A percentile compares a stretch with the other conserved stretches of the same genome.
phyloP scores from a whole-genome alignment of 352 stramenopile genomes.

The Plasmopara muralis region DNA sequence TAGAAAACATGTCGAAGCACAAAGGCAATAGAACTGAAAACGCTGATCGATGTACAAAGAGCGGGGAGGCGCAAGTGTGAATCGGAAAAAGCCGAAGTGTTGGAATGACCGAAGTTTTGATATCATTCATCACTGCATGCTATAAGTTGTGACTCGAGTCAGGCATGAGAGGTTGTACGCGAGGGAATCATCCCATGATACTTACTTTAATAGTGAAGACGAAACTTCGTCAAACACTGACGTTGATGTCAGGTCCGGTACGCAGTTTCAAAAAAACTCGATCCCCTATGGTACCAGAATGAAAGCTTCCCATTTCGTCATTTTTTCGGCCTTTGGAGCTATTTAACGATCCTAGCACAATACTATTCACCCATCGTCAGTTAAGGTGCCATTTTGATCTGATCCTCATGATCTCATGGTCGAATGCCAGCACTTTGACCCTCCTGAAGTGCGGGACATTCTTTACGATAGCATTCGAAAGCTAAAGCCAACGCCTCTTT shows the following conservation, averaged over 20 bases:
- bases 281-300: no score
- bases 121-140: conserved; percentile 2
- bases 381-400: conserved; percentile 4
- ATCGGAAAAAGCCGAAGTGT: no score
- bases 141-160: conserved; percentile 1
- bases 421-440: no score
- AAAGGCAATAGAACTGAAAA: no score
- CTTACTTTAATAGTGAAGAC: no score
- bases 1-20: no score
- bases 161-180: neutral
- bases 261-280: neutral
- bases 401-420: conserved; percentile 2
- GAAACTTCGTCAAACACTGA: neutral
- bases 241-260: neutral
- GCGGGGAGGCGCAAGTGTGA: no score
- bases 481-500: neutral
- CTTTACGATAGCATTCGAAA: neutral
- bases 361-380: conserved; percentile 1
- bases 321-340: conserved; percentile 1
- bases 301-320: conserved; percentile 2
- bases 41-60: no score
- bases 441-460: neutral
- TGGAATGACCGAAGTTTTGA: conserved; percentile 3
- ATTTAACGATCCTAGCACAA: neutral
- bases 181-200: neutral